Base-by-base conservation (phyloP, 2,329 filamentous ascomycete genomes). In the Dactylella cylindrospora region DNA sequence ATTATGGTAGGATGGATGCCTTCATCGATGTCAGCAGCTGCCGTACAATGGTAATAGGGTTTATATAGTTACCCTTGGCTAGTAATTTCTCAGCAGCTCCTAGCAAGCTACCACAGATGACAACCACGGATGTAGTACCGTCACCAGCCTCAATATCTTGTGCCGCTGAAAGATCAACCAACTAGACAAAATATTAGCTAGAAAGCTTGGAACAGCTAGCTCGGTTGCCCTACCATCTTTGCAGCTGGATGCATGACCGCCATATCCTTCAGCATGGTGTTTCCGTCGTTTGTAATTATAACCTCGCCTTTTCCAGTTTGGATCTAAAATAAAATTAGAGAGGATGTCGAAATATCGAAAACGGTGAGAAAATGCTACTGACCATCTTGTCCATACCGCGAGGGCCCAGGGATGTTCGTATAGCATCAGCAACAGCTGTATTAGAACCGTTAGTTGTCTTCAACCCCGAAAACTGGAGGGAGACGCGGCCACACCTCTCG, bases 231-330 rank as follows among this genome's bases (percentile, higher is more conserved):
- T 65, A 55, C 66, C 93, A 98, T 98, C 78, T 95, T 96, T 45
- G 93, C 93, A 41, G 94, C 95, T n/a, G 93, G 93, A 73, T 98
- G 93, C 86, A 98, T 90, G 68, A 98, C 93, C 67, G 88, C 87
- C 93, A 98, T 97, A 79, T 91, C 91, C 78, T 88, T 95, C 72
- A 98, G 78, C 91, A 98, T 98, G 55, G 93, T 98, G 78, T 94
- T 95, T 74, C 93, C 93, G 76, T 98, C 93, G 79, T 98, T 98
- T 72, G 93, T 98, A 77, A 98, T 98, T 74, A 97, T 93, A 57
- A 90, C 96, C 75, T 95, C 88, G 76, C 91, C 93, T 77, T 89
- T 95, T 73, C 90, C 88, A 62, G 86, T 94, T 79, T 94, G 87
- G 70, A 98, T 97, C 79, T 80, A 67, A 3, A 57, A 6, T 22